A percentile compares a stretch with the other conserved stretches of the same genome.
Conservation (phyloP, 2,329 filamentous ascomycete genomes). For the Pseudogymnoascus sp. region DNA sequence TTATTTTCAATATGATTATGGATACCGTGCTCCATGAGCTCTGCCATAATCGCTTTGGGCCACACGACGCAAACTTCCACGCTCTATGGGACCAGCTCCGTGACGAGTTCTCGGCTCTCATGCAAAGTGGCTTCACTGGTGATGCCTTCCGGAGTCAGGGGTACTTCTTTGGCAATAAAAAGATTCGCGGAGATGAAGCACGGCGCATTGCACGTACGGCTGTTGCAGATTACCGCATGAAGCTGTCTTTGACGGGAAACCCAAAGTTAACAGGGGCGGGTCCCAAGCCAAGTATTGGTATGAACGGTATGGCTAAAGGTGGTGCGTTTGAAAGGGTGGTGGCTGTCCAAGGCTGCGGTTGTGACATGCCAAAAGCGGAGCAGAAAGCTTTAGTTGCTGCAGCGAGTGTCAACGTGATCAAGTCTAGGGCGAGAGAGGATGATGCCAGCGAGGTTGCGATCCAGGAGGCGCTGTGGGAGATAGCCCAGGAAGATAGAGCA, state of each 20-base stretch:
- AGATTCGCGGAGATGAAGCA: slow-evolving; percentile 63
- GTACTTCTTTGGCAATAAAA: slow-evolving; percentile 59
- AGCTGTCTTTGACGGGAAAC: slow-evolving; percentile 52
- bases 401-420: slow-evolving; percentile 65
- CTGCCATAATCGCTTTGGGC: slow-evolving; percentile 76
- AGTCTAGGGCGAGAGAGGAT: slow-evolving; percentile 78
- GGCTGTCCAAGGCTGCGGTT: slow-evolving; percentile 67
- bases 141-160: slow-evolving; percentile 79
- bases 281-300: slow-evolving; percentile 24
- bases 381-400: slow-evolving; percentile 55
- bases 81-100: slow-evolving; percentile 83
- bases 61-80: slow-evolving; percentile 76
- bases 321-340: slow-evolving; percentile 63
- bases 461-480: slow-evolving; percentile 74
- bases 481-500: slow-evolving; percentile 71
- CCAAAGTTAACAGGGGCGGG: slow-evolving; percentile 61
- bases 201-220: slow-evolving; percentile 64
- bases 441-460: slow-evolving; percentile 84
- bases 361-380: slow-evolving; percentile 56
- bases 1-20: slow-evolving; percentile 69
- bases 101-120: slow-evolving; percentile 70
- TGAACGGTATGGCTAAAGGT: slow-evolving; percentile 32
- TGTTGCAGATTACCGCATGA: slow-evolving; percentile 58
- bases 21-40: slow-evolving; percentile 95
- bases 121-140: slow-evolving; percentile 78